Evolutionary conservation across 306 rosid genomes (phyloP).

Genomic region (Crotalaria pallida): DNA sequence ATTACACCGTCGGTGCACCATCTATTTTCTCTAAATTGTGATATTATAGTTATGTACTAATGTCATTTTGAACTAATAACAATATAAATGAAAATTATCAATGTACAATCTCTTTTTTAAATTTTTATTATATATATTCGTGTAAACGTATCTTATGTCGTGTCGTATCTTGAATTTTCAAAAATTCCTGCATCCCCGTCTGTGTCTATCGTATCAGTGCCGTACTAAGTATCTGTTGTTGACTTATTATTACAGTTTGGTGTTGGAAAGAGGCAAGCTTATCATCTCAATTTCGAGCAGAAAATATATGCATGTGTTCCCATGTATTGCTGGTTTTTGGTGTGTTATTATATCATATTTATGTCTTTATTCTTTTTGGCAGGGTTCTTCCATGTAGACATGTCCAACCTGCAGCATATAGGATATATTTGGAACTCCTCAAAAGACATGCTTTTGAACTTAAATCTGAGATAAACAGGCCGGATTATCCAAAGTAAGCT

Average conservation of each 20-base stretch:
- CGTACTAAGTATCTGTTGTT: too few species aligned
- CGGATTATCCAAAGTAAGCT: constrained; percentile 61
- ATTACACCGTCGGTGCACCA: too few species aligned
- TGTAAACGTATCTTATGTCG: too few species aligned
- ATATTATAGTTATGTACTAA: too few species aligned
- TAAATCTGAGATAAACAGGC: constrained; percentile 60
- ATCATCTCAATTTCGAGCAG: neutral
- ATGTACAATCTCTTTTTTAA: too few species aligned
- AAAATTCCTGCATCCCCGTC: too few species aligned
- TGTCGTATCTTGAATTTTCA: too few species aligned
- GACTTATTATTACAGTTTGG: neutral
- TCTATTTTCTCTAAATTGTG: too few species aligned
- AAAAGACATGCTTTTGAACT: constrained; percentile 71
- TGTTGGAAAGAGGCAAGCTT: neutral
- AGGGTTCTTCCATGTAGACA: constrained; percentile 84
- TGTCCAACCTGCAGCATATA: constrained; percentile 73
- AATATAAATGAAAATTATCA: too few species aligned
- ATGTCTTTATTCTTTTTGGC: constrained; percentile 17
- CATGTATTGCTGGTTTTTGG: constrained; percentile 11
- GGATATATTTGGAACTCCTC: constrained; percentile 82
- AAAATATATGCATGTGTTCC: neutral
- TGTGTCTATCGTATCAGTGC: too few species aligned
- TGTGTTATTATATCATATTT: neutral
- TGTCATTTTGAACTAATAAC: too few species aligned
- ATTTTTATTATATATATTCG: too few species aligned